Evolutionary conservation across 2,329 filamentous ascomycete species (phyloP).

Genomic region (Hypoxylon sp.): DNA sequence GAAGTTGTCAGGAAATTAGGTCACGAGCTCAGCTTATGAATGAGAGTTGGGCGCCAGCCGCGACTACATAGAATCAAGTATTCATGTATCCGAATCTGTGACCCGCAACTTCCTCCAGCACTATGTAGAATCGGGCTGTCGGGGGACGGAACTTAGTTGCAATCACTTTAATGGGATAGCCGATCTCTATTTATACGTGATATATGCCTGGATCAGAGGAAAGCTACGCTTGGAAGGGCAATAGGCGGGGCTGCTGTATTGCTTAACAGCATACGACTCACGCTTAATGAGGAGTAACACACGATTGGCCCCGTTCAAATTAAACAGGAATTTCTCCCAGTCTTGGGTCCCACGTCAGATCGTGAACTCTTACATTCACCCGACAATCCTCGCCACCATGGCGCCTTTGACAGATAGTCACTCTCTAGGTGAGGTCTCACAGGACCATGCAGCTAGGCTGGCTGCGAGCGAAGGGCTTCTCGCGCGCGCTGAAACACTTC

Average conservation of each 20-base stretch:
- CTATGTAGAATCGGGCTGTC: too few species aligned
- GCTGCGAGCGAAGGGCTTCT: slow-evolving; percentile 28
- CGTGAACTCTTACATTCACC: not conserved
- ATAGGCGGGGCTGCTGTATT: not conserved
- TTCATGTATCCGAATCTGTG: not conserved
- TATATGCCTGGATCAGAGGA: not conserved
- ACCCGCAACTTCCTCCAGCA: not conserved
- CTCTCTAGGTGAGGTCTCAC: slow-evolving; percentile 8
- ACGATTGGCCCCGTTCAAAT: not conserved
- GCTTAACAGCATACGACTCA: slow-evolving; percentile 2
- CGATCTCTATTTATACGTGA: too few species aligned
- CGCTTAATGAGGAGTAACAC: not conserved
- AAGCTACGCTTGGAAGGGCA: not conserved
- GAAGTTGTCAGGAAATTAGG: not conserved
- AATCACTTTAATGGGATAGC: too few species aligned
- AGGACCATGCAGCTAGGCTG: slow-evolving; percentile 15
- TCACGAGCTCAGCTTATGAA: not conserved
- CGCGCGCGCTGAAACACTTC: slow-evolving; percentile 35
- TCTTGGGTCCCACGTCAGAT: not conserved
- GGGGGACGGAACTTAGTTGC: too few species aligned
- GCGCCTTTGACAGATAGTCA: not conserved
- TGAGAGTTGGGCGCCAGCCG: not conserved
- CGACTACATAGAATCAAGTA: not conserved
- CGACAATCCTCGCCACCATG: not conserved
- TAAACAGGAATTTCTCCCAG: not conserved